These are phyloP conservation scores for Fusarium nurragi DNA, from an alignment of 2,329 filamentous ascomycete species.

Conservation along the genomic window DNA sequence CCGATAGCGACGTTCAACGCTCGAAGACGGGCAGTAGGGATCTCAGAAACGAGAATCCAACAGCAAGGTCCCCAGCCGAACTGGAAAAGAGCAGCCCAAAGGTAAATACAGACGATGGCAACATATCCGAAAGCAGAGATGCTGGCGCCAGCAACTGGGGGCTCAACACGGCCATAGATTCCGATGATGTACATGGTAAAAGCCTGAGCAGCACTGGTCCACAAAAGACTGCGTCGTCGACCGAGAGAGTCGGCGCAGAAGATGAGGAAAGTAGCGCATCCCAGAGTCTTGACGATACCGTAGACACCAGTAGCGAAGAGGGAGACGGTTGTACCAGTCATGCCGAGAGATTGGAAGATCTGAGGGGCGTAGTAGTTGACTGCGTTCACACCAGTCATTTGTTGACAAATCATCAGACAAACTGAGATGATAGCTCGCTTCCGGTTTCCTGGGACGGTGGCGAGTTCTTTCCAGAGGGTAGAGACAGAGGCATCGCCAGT, in stretches of 20 bases:
- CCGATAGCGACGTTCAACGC: constrained; percentile 74
- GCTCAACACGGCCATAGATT: constrained; percentile 72
- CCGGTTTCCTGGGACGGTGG: constrained; percentile 67
- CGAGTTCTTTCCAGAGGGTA: constrained; percentile 72
- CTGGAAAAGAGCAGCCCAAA: constrained; percentile 76
- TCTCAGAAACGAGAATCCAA: constrained; percentile 77
- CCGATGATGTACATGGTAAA: constrained; percentile 75
- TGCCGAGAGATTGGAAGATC: constrained; percentile 73
- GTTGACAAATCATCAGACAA: constrained; percentile 71
- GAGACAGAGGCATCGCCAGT: constrained; percentile 61
- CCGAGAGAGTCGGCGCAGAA: constrained; percentile 76
- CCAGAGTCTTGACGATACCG: constrained; percentile 74
- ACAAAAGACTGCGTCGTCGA: constrained; percentile 67
- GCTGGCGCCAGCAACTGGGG: constrained; percentile 61
- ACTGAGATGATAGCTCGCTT: constrained; percentile 72
- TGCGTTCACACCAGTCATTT: constrained; percentile 57
- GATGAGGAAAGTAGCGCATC: constrained; percentile 71
- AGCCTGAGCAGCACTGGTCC: constrained; percentile 71
- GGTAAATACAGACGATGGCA: constrained; percentile 75
- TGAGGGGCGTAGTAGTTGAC: constrained; percentile 73
- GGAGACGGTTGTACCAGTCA: constrained; percentile 63
- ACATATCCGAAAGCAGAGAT: constrained; percentile 74
- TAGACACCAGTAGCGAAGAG: constrained; percentile 80
- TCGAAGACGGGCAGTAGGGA: constrained; percentile 72
- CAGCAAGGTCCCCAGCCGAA: constrained; percentile 76